Evolutionary conservation across 2,329 filamentous ascomycete genomes (phyloP), one percentile per base, ranked within the genome.

Genomic region (Rutstroemia sydowiana): DNA sequence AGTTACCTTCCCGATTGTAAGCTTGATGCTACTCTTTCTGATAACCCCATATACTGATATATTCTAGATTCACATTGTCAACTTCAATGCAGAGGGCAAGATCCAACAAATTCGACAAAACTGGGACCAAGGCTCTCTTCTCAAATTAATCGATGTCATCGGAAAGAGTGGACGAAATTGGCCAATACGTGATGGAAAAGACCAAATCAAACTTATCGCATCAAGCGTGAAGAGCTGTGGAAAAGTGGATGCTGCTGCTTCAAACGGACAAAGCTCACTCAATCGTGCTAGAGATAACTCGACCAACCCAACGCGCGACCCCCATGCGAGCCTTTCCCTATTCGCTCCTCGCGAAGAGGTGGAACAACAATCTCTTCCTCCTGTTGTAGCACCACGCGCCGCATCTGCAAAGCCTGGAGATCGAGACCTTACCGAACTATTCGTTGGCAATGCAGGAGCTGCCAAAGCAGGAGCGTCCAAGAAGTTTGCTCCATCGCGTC

Each of bases 61-160:
- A 48, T 43, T 55, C 54, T 68, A 93, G 88, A 79, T 85, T 62
- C 93, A 98, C 73, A 84, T 97, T 58, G 91, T 98, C 59, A 80
- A 82, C 53, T 95, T 96, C 70, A 80, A 95, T 68, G 67, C 70
- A 59, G 70, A 85, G 43, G 80, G 82, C 67, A 90, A 88, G 72
- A 96, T 98, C 66, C 69, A 78, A 54, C 88, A 93, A 68, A 87
- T 97, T 58, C 87, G 92, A 61, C 81, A 92, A 61, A 88, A 86
- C 68, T 98, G 93, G 93, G 93, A 98, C 68, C 93, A 98, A 70
- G 91, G 84, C 55, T 86, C 89, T 49, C 79, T 98, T 37, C 79
- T 98, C 60, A 97, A 93, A 73, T 86, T 95, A 69, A 79, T 96
- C 58, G 91, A 96, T 57, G 84, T 96, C 52, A 97, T 98, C 69